Percentiles rank a stretch among this genome's conserved stretches.
Conservation (phyloP, 495 filamentous ascomycete genomes). For the Aspergillus baeticus region DNA sequence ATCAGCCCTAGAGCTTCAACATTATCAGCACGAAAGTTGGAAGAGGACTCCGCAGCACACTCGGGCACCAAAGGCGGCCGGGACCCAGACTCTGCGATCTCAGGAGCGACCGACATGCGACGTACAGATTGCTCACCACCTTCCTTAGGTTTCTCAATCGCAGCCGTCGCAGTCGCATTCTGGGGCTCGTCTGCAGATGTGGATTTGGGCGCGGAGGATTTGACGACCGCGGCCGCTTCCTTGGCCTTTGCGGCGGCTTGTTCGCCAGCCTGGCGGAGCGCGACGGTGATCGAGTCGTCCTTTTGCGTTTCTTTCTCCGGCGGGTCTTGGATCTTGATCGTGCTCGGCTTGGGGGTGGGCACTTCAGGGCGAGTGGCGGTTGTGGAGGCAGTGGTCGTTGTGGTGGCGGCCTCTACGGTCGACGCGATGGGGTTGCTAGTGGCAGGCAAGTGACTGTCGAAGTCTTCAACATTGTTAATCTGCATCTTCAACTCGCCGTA, state of each 20-base stretch:
- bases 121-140: slow-evolving; percentile 23
- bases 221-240: slow-evolving; percentile 3
- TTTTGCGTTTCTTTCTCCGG: slow-evolving; percentile 35
- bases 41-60: slow-evolving; percentile 41
- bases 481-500: slow-evolving; percentile 91
- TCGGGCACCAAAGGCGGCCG: slow-evolving; percentile 41
- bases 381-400: slow-evolving; percentile 32
- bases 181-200: slow-evolving; percentile 5
- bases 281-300: slow-evolving; percentile 45
- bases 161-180: not conserved
- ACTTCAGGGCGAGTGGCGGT: slow-evolving; percentile 35
- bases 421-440: slow-evolving; percentile 46
- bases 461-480: slow-evolving; percentile 50
- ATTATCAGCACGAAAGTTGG: slow-evolving; percentile 45
- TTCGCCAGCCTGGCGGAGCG: slow-evolving; percentile 63
- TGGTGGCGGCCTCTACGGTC: slow-evolving; percentile 18
- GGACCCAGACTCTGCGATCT: slow-evolving; percentile 24
- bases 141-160: slow-evolving; percentile 8
- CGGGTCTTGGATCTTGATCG: slow-evolving; percentile 46
- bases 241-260: slow-evolving; percentile 68
- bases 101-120: slow-evolving; percentile 32
- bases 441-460: slow-evolving; percentile 31
- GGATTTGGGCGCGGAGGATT: slow-evolving; percentile 12
- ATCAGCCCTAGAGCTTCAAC: slow-evolving; percentile 40
- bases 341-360: slow-evolving; percentile 35